Percentiles rank a stretch among this genome's conserved stretches.
Conservation (phyloP, 2,329 filamentous ascomycete species). For the Rugonectria rugulosa region DNA sequence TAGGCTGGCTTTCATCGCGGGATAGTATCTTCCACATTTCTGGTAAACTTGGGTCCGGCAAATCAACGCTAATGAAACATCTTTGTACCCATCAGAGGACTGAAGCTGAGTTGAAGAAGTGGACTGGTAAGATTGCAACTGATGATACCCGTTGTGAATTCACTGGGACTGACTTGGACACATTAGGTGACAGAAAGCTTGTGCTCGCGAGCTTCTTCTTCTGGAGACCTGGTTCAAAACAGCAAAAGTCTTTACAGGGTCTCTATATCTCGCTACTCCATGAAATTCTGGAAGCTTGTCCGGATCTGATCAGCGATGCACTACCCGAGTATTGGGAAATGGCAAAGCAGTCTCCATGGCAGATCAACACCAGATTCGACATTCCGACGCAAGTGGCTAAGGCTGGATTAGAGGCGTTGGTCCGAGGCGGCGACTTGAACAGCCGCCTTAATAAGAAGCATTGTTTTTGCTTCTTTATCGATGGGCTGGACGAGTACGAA, state of each 20-base stretch:
- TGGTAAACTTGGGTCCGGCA: constrained; percentile 52
- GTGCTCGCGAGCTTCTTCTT: constrained; percentile 45
- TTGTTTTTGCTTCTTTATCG: constrained; percentile 34
- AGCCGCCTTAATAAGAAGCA: not conserved
- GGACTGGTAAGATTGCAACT: constrained; percentile 38
- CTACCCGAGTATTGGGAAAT: not conserved
- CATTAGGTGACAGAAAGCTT: constrained; percentile 20
- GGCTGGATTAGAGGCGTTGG: not conserved
- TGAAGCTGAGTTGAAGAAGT: constrained; percentile 28
- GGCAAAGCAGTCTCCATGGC: not conserved
- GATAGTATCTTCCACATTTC: constrained; percentile 25
- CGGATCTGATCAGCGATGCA: constrained; percentile 19
- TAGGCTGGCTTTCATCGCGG: not conserved
- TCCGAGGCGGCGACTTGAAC: not conserved
- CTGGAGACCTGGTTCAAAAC: constrained; percentile 40
- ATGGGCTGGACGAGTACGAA: constrained; percentile 40
- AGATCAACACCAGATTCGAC: not conserved
- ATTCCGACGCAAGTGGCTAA: not conserved
- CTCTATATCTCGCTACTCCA: constrained; percentile 44
- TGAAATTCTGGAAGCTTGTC: constrained; percentile 34
- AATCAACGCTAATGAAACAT: constrained; percentile 52
- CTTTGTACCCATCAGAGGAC: constrained; percentile 34
- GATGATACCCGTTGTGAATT: not conserved
- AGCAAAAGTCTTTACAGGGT: constrained; percentile 46
- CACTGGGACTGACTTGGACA: too few species aligned